A percentile compares a stretch with the other conserved stretches of the same genome.
Evolutionary conservation across 2,329 filamentous ascomycete species (phyloP).

Genomic region (Epichloe uncinata): DNA sequence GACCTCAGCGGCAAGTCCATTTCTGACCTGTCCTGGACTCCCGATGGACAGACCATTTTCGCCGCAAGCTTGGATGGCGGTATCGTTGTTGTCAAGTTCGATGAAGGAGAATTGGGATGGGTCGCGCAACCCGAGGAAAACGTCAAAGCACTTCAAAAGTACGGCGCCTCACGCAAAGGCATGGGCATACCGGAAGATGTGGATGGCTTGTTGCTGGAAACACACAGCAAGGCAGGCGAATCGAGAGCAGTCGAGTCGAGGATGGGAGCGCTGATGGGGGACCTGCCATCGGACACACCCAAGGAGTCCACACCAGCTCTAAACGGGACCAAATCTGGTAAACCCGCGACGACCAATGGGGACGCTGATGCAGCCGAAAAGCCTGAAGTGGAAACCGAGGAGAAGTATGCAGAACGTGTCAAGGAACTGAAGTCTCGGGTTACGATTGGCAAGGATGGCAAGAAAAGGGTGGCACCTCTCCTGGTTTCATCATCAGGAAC

Average conservation of each 20-base stretch:
- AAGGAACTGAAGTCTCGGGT: slow-evolving; percentile 72
- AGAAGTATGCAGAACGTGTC: slow-evolving; percentile 41
- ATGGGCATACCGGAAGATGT: slow-evolving; percentile 89
- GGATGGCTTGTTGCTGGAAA: slow-evolving; percentile 75
- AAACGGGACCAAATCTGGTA: slow-evolving; percentile 38
- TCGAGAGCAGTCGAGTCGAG: slow-evolving; percentile 79
- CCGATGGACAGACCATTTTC: slow-evolving; percentile 78
- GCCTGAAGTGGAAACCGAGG: slow-evolving; percentile 33
- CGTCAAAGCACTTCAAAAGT: slow-evolving; percentile 84
- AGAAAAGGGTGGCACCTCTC: slow-evolving; percentile 86
- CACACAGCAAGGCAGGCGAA: slow-evolving; percentile 84
- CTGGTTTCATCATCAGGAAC: slow-evolving; percentile 82
- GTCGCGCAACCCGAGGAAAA: slow-evolving; percentile 79
- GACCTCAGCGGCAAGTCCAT: slow-evolving; percentile 85
- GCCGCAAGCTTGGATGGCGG: slow-evolving; percentile 81
- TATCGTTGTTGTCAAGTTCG: slow-evolving; percentile 70
- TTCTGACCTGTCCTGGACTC: slow-evolving; percentile 87
- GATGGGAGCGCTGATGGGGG: slow-evolving; percentile 96
- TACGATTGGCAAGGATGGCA: slow-evolving; percentile 91
- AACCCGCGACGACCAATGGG: slow-evolving; percentile 25
- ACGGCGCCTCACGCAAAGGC: slow-evolving; percentile 73
- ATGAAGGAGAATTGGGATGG: slow-evolving; percentile 78
- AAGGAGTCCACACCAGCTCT: slow-evolving; percentile 33
- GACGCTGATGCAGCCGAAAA: slow-evolving; percentile 19
- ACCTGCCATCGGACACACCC: slow-evolving; percentile 43